These are phyloP conservation scores for Neoboletus brunneissimus DNA, from an alignment of 768 basidiomycete genomes.

Conservation along the genomic window DNA sequence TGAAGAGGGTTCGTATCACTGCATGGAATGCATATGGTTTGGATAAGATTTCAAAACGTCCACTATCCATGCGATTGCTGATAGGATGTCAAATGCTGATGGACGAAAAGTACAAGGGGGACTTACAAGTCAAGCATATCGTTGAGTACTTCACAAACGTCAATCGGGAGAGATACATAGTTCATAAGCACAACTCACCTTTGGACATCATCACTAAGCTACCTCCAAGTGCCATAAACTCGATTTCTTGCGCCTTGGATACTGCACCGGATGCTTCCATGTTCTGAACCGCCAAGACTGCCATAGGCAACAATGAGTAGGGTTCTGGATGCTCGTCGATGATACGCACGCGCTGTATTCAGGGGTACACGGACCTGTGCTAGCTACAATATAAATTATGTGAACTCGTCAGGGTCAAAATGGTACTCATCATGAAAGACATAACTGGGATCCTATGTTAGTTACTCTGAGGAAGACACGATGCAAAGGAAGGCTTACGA, in stretches of 20 bases:
- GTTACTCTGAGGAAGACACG: conserved; percentile 4
- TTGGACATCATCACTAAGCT: conserved; percentile 88
- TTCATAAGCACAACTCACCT: conserved; percentile 39
- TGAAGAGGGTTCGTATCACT: conserved; percentile 70
- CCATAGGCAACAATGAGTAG: conserved; percentile 3
- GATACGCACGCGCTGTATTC: conserved; percentile 59
- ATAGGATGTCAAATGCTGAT: conserved; percentile 2
- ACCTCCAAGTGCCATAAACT: conserved; percentile 82
- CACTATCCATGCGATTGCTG: conserved; percentile 85
- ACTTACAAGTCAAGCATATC: conserved; percentile 79
- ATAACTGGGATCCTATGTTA: conserved; percentile 42
- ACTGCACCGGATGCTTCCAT: conserved; percentile 79
- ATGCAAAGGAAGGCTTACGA: conserved; percentile 50
- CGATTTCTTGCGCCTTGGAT: conserved; percentile 73
- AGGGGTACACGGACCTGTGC: conserved; percentile 76
- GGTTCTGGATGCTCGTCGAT: not conserved
- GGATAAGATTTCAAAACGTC: conserved; percentile 68
- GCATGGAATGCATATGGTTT: conserved; percentile 77
- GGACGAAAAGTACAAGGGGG: not conserved
- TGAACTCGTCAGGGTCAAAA: conserved; percentile 4
- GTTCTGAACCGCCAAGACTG: conserved; percentile 85
- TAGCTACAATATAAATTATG: conserved; percentile 16
- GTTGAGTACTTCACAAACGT: conserved; percentile 55
- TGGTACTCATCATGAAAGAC: conserved; percentile 70
- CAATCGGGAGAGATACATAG: not conserved